phyloP scores from a whole-genome alignment of 495 filamentous ascomycete species.

The Xylaria castorea region DNA sequence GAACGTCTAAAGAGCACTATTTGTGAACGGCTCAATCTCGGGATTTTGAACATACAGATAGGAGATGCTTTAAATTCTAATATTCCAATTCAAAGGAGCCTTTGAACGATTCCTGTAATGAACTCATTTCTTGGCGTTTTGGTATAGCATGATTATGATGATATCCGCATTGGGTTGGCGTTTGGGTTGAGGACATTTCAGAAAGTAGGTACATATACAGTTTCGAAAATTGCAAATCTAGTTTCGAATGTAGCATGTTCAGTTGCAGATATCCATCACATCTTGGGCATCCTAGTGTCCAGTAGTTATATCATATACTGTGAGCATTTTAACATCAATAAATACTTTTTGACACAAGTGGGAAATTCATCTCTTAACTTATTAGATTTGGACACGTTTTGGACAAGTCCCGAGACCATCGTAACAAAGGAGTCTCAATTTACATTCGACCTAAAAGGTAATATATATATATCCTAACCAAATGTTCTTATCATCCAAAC shows the following conservation, averaged over 20 bases:
- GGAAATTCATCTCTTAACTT: no score
- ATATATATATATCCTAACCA: background rate
- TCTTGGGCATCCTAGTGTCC: background rate
- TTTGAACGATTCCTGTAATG: background rate
- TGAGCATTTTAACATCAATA: background rate
- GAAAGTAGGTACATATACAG: background rate
- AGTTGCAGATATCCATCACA: background rate
- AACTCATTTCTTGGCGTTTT: conserved; percentile 15
- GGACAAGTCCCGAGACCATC: no score
- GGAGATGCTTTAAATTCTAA: background rate
- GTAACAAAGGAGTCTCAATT: no score
- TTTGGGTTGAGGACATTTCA: conserved; percentile 1
- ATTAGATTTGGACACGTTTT: no score
- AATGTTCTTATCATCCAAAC: background rate
- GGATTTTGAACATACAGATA: conserved; percentile 1
- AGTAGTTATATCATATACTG: background rate
- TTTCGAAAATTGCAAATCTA: background rate
- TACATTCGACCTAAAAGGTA: no score
- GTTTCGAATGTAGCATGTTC: background rate
- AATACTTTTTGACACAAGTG: no score
- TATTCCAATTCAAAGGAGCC: conserved; percentile 16
- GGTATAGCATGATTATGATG: conserved; percentile 9
- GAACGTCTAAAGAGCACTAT: conserved; percentile 31
- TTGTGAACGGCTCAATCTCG: conserved; percentile 22
- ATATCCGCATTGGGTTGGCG: conserved; percentile 29